Evolutionary conservation across 2,329 filamentous ascomycete genomes (phyloP), one percentile per base, ranked within the genome.

Genomic region (Sarocladium brachiariae): DNA sequence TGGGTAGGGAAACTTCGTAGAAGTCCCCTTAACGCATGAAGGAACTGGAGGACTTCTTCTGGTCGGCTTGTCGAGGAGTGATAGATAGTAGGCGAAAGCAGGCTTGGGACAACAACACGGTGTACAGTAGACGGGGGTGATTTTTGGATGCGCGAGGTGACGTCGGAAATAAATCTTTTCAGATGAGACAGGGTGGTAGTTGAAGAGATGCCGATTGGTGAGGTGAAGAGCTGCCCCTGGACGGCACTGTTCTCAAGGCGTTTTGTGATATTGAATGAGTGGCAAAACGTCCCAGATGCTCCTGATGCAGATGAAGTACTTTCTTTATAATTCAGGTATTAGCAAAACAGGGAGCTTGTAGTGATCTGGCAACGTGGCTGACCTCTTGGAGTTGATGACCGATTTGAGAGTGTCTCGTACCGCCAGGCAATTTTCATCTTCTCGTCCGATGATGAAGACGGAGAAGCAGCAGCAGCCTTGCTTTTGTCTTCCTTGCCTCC

Each of bases 391-490:
- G 43, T 69, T 53, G 74, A 76, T 37, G 82, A 82, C 58, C 83
- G 58, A 51, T 68, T 85, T 14, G 87, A 86, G 50, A 97, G 68
- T 30, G 83, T 80, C 67, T 97, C 91, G 70, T 99, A 99, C 65
- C 93, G 80, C 93, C 93, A 99, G 3, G 93, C 93, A 72, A 99
- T 99, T 72, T 96, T 97, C 93, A 99, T 97, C 67, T 85, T 91
- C 55, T 92, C 87, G 13, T 76, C 75, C 2, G 68, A 61, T 2
- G 64, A 57, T 7, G 46, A 6, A 25, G 30, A 7, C 14, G 31
- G n/a, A n/a, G n/a, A n/a, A n/a, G n/a, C n/a, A n/a, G n/a, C 14
- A 14, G 62, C 50, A 34, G 74, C 70, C 27, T 74, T 58, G 51
- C 65, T 70, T 45, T 60, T 57, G 14, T 68, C 65, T 16, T 37